Conservation (phyloP, 257 asterid species). For the Jaltomata sinuosa region DNA sequence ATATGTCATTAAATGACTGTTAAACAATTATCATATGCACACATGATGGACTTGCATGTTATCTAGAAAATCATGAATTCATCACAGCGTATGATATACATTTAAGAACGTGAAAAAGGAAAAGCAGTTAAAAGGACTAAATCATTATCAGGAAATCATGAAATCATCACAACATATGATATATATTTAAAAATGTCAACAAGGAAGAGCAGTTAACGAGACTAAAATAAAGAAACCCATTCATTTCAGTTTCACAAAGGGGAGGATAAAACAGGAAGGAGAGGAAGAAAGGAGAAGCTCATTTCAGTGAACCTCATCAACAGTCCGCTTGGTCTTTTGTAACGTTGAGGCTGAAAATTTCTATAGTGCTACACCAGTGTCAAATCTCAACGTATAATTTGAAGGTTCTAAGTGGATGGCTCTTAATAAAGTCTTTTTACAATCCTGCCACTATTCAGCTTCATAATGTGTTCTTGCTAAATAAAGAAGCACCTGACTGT, state of each 20-base stretch:
- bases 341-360: conserved; percentile 97
- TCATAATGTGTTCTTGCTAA: conserved; percentile 97
- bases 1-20: background rate
- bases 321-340: conserved; percentile 84
- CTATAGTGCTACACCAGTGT: conserved; percentile 86
- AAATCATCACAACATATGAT: background rate
- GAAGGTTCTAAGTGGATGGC: conserved; percentile 99
- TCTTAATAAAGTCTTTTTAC: conserved; percentile 83
- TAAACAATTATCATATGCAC: background rate
- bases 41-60: background rate
- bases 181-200: background rate
- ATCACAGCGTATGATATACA: background rate
- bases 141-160: background rate
- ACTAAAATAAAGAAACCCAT: background rate
- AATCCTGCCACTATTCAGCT: conserved; percentile 99
- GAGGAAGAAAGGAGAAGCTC: conserved; percentile 3
- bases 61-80: background rate
- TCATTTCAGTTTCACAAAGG: background rate
- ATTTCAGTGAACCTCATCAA: conserved; percentile 60
- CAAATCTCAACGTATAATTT: conserved; percentile 82
- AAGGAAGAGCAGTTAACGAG: background rate
- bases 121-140: background rate
- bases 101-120: background rate
- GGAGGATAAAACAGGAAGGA: background rate
- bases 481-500: conserved; percentile 93